Conservation (phyloP, 2,329 filamentous ascomycete genomes). For the Colletotrichum sp. region DNA sequence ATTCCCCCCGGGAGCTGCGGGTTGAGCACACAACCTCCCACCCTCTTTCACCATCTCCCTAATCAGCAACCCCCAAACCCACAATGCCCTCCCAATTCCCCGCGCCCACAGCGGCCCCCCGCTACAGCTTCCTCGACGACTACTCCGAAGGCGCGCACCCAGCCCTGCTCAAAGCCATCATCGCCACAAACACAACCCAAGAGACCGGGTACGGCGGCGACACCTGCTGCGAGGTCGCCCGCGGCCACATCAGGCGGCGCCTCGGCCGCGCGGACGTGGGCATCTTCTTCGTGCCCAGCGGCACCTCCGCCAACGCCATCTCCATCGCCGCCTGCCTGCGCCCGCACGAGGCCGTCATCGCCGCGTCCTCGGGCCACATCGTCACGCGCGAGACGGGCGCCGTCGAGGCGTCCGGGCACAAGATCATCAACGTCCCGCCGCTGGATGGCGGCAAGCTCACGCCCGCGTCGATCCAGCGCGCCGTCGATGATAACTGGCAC, state of each 20-base stretch:
- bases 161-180: constrained; percentile 49
- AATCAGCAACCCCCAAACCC: accelerated
- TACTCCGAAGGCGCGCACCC: constrained; percentile 59
- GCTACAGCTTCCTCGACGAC: constrained; percentile 55
- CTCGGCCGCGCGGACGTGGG: constrained; percentile 42
- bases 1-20: not conserved
- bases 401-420: constrained; percentile 56
- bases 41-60: not conserved
- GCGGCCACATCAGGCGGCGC: constrained; percentile 37
- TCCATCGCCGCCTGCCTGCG: constrained; percentile 56
- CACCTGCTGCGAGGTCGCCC: constrained; percentile 45
- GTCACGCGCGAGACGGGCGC: constrained; percentile 55
- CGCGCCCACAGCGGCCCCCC: not conserved
- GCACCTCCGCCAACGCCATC: constrained; percentile 57
- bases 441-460: constrained; percentile 52
- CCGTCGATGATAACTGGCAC: constrained; percentile 53
- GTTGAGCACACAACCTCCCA: not conserved
- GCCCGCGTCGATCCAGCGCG: constrained; percentile 42
- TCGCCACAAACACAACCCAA: constrained; percentile 48
- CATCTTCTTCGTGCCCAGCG: constrained; percentile 57
- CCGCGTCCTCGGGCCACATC: constrained; percentile 54
- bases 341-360: constrained; percentile 57
- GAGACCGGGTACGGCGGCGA: constrained; percentile 54
- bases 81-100: constrained; percentile 8
- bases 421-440: constrained; percentile 53